Evolutionary conservation across 225 moss, liverwort and hornwort species (phyloP).

Genomic region (Neckera pumila): DNA sequence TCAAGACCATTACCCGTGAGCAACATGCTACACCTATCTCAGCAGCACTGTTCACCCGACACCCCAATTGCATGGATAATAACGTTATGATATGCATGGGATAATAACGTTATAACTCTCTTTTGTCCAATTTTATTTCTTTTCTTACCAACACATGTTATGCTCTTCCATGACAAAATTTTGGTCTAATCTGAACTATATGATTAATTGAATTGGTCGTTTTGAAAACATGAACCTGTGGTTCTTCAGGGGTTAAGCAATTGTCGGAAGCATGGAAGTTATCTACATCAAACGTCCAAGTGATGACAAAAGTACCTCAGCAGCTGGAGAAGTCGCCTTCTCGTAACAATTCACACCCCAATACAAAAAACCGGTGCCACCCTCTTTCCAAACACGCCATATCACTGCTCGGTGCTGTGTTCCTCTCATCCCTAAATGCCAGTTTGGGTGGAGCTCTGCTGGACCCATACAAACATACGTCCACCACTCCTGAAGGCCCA

Average conservation of each 20-base stretch:
- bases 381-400: constrained; percentile 89
- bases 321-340: constrained; percentile 59
- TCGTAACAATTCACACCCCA: constrained; percentile 94
- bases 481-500: constrained; percentile 76
- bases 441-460: constrained; percentile 82
- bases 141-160: neutral
- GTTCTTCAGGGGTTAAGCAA: neutral
- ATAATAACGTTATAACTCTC: neutral
- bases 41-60: neutral
- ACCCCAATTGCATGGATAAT: neutral
- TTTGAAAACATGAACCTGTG: neutral
- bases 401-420: constrained; percentile 84
- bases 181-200: neutral
- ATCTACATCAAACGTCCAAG: neutral
- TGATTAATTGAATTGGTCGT: neutral
- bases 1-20: neutral
- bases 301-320: constrained; percentile 43
- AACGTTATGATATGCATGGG: neutral
- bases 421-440: constrained; percentile 92
- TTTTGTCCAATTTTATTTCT: neutral
- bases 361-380: constrained; percentile 67
- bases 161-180: neutral
- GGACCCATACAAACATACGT: constrained; percentile 95
- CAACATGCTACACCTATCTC: neutral
- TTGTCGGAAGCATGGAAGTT: neutral